Evolutionary conservation across 2,329 filamentous ascomycete species (phyloP).

Genomic region (Tricladium varicosporioides): DNA sequence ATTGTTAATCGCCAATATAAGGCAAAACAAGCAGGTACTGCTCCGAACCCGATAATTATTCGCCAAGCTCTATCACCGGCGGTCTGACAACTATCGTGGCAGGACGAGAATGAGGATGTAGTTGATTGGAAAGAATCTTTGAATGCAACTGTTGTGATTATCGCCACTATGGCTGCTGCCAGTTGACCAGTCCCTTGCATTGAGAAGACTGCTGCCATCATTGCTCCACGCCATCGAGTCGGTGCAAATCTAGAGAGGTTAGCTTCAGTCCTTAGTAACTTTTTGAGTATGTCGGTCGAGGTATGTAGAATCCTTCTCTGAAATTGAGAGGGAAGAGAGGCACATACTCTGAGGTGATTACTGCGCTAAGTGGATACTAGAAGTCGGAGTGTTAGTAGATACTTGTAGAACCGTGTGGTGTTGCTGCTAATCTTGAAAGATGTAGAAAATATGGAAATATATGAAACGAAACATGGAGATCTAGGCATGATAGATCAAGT

Average conservation of each 20-base stretch:
- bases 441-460: too few species aligned
- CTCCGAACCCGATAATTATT: slow-evolving; percentile 70
- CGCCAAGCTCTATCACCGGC: slow-evolving; percentile 89
- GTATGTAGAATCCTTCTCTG: too few species aligned
- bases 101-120: slow-evolving; percentile 48
- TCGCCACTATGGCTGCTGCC: slow-evolving; percentile 69
- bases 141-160: slow-evolving; percentile 72
- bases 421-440: too few species aligned
- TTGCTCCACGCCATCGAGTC: slow-evolving; percentile 80
- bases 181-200: slow-evolving; percentile 90
- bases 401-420: too few species aligned
- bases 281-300: too few species aligned
- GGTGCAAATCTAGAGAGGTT: slow-evolving; percentile 87
- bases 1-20: slow-evolving; percentile 84
- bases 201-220: slow-evolving; percentile 84
- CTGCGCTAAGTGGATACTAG: too few species aligned
- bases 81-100: slow-evolving; percentile 60
- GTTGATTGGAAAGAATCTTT: slow-evolving; percentile 55
- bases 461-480: slow-evolving; percentile 51
- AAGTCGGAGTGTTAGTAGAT: too few species aligned
- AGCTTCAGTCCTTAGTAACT: slow-evolving; percentile 40
- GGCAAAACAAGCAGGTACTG: slow-evolving; percentile 75
- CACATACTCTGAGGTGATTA: too few species aligned
- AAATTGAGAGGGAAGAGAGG: too few species aligned
- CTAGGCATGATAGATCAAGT: slow-evolving; percentile 77